phyloP scores from a whole-genome alignment of 352 stramenopile species.

The Globisporangium recalcitrans region DNA sequence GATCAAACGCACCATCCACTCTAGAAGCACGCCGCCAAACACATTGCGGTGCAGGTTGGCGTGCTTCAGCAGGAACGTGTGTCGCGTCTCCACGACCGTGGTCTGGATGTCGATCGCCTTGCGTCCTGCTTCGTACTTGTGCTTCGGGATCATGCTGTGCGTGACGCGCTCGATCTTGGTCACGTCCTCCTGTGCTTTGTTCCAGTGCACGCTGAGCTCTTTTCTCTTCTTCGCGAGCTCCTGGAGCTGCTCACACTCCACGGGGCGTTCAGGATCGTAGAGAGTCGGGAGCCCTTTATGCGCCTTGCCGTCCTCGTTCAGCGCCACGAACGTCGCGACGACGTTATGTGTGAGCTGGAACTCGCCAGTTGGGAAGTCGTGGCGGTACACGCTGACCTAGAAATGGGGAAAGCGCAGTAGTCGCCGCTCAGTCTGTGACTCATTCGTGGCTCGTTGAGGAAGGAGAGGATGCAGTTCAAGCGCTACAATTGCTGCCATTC shows the following conservation, averaged over 20 bases:
- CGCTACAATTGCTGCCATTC: not conserved
- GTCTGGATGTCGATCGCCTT: slow-evolving; percentile 25
- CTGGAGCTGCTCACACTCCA: slow-evolving; percentile 25
- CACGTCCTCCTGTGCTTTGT: slow-evolving; percentile 25
- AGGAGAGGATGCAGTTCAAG: not conserved
- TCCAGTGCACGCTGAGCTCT: slow-evolving; percentile 27
- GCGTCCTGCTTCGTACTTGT: slow-evolving; percentile 8
- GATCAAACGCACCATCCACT: slow-evolving; percentile 38
- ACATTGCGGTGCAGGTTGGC: slow-evolving; percentile 33
- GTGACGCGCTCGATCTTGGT: slow-evolving; percentile 23
- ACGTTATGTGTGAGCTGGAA: slow-evolving; percentile 45
- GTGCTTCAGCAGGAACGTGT: slow-evolving; percentile 37
- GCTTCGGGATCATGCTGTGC: slow-evolving; percentile 25
- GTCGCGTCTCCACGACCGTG: slow-evolving; percentile 33
- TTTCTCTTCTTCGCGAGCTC: slow-evolving; percentile 28
- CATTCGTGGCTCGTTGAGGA: not conserved
- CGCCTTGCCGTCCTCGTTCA: slow-evolving; percentile 22
- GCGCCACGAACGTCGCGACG: slow-evolving; percentile 36
- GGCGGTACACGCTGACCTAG: slow-evolving; percentile 34
- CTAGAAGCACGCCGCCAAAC: slow-evolving; percentile 38
- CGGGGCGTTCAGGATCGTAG: slow-evolving; percentile 19
- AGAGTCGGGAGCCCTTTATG: slow-evolving; percentile 20
- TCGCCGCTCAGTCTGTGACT: not conserved
- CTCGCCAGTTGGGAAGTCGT: slow-evolving; percentile 27
- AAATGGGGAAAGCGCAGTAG: not conserved